A percentile compares a stretch with the other conserved stretches of the same genome.
Evolutionary conservation across 108 stramenopile species (phyloP).

Genomic region (Stephanodiscus triporus): DNA sequence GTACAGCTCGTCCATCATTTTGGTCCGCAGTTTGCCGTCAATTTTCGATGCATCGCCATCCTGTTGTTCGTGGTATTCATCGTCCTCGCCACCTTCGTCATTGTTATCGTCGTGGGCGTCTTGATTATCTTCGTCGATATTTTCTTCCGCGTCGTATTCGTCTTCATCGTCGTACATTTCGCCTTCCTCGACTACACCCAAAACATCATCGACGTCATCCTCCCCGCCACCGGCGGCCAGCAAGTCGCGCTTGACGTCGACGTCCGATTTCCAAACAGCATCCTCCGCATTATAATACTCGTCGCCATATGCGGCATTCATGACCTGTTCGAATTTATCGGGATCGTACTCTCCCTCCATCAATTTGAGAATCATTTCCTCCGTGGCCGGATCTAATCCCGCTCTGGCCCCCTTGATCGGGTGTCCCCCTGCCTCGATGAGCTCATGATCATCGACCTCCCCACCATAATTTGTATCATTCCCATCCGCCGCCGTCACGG

Average conservation of each 20-base stretch:
- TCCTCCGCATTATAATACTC: constrained; percentile 93
- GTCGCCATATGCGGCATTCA: constrained; percentile 92
- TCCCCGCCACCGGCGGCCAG: constrained; percentile 48
- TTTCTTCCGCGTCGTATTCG: constrained; percentile 44
- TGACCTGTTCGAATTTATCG: constrained; percentile 86
- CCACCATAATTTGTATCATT: background rate
- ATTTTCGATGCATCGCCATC: constrained; percentile 48
- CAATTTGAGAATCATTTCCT: constrained; percentile 77
- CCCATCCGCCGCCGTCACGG: constrained; percentile 25
- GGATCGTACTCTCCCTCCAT: constrained; percentile 98
- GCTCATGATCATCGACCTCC: background rate
- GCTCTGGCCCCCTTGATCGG: background rate
- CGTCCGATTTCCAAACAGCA: constrained; percentile 77
- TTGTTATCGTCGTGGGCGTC: constrained; percentile 56
- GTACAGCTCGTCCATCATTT: constrained; percentile 93
- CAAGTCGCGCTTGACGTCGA: constrained; percentile 72
- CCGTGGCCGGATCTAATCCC: constrained; percentile 50
- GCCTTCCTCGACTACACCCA: constrained; percentile 66
- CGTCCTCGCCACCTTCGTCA: constrained; percentile 64
- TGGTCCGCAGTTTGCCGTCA: constrained; percentile 72
- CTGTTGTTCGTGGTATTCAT: constrained; percentile 28
- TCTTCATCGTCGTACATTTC: constrained; percentile 68
- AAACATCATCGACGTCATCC: constrained; percentile 61
- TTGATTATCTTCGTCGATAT: constrained; percentile 43
- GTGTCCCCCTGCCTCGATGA: background rate